phyloP scores from a whole-genome alignment of 2,329 filamentous ascomycete species.

The Albifimbria verrucaria region DNA sequence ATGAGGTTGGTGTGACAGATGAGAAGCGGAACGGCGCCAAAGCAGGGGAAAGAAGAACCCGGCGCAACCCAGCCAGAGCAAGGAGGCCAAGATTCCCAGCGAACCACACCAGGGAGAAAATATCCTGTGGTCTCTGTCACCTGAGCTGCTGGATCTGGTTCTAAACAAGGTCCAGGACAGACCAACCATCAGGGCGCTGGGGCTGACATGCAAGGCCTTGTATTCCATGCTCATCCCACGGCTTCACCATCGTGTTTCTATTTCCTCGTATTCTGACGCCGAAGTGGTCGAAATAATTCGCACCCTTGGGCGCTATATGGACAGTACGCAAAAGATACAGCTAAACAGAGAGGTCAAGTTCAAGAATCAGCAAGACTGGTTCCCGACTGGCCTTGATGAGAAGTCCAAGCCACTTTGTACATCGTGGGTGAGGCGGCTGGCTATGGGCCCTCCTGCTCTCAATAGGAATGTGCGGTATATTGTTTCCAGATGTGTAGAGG shows the following conservation, averaged over 20 bases:
- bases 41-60: too few relatives aligned
- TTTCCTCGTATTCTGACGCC: constrained; percentile 6
- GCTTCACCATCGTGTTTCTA: constrained; percentile 11
- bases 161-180: constrained; percentile 1
- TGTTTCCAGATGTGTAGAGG: constrained; percentile 13
- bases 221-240: constrained; percentile 10
- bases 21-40: neutral
- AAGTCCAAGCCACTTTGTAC: constrained; percentile 7
- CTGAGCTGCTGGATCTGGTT: neutral
- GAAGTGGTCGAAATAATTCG: constrained; percentile 17
- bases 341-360: constrained; percentile 14
- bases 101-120: neutral
- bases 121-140: neutral
- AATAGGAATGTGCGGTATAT: constrained; percentile 11
- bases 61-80: too few relatives aligned
- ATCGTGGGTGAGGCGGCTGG: constrained; percentile 7
- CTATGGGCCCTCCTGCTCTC: constrained; percentile 5
- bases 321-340: constrained; percentile 12
- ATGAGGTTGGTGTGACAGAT: neutral
- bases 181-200: constrained; percentile 6
- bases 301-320: constrained; percentile 11
- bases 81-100: neutral
- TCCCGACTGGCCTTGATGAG: constrained; percentile 1
- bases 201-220: constrained; percentile 14
- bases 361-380: constrained; percentile 13